Percentiles rank a stretch among this genome's conserved stretches.
Evolutionary conservation across 2,329 filamentous ascomycete species (phyloP).

Genomic region (Aureobasidium vineae): DNA sequence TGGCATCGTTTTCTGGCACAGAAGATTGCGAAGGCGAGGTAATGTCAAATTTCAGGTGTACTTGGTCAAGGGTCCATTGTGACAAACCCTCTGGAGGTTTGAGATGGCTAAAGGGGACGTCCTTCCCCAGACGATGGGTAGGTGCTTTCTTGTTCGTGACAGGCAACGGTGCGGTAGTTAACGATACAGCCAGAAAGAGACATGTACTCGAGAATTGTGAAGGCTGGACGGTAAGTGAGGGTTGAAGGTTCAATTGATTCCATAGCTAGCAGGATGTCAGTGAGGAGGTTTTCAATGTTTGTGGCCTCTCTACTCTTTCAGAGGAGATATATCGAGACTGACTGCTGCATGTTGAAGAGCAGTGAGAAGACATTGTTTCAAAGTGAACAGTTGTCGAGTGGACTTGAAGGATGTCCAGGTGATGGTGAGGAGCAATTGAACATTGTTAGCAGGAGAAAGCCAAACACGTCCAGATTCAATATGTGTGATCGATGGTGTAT

Average conservation of each 20-base stretch:
- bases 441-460: background rate
- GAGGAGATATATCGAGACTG: background rate
- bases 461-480: conserved; percentile 4
- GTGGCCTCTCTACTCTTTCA: background rate
- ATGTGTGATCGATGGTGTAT: background rate
- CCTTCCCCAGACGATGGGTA: conserved; percentile 33
- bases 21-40: background rate
- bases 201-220: background rate
- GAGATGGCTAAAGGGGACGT: conserved; percentile 35
- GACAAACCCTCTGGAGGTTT: conserved; percentile 37
- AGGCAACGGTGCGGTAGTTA: background rate
- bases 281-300: background rate
- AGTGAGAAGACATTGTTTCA: background rate
- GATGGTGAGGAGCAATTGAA: background rate
- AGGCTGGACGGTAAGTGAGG: conserved; percentile 29
- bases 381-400: background rate
- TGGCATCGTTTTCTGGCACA: background rate
- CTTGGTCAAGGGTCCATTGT: conserved; percentile 33
- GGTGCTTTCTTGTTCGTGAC: conserved; percentile 22
- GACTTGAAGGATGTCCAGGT: background rate
- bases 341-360: conserved; percentile 14
- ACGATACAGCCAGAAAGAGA: conserved; percentile 18
- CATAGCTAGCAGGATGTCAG: conserved; percentile 33
- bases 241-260: conserved; percentile 37
- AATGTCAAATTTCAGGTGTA: conserved; percentile 35